These are phyloP conservation scores for Colletotrichum cordylinicola DNA, from an alignment of 2,329 filamentous ascomycete species.

Conservation along the genomic window DNA sequence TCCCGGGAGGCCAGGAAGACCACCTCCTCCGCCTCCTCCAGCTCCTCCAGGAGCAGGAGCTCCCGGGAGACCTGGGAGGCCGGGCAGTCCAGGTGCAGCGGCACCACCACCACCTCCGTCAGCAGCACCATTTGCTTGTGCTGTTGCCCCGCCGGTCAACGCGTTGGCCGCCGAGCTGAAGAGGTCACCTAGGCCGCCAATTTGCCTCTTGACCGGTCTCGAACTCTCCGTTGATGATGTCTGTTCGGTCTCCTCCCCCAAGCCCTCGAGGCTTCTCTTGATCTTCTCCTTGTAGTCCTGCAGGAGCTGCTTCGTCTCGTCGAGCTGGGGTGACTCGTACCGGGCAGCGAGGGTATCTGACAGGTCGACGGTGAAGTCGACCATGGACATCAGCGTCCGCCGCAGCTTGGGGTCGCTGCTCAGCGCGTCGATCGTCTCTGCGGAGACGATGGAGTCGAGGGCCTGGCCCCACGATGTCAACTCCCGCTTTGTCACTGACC, in stretches of 20 bases:
- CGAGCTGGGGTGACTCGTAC: slow-evolving; percentile 8
- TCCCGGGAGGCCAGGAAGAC: neutral
- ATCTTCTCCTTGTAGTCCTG: slow-evolving; percentile 10
- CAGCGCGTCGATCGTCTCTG: slow-evolving; percentile 11
- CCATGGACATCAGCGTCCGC: slow-evolving; percentile 17
- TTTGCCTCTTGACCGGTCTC: neutral
- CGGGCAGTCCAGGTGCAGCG: neutral
- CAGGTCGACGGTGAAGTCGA: slow-evolving; percentile 20
- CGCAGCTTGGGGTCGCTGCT: slow-evolving; percentile 15
- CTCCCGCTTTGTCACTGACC: neutral
- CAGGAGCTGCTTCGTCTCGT: slow-evolving; percentile 13
- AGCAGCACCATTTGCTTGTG: neutral
- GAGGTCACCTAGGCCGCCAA: neutral
- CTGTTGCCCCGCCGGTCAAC: neutral
- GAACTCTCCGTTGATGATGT: neutral
- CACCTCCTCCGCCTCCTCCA: neutral
- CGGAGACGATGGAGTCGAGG: slow-evolving; percentile 15
- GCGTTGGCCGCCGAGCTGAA: neutral
- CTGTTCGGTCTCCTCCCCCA: neutral
- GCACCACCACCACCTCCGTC: neutral
- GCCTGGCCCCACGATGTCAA: slow-evolving; percentile 17
- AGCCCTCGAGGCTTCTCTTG: neutral
- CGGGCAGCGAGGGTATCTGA: slow-evolving; percentile 4
- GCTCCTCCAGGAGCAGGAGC: neutral
- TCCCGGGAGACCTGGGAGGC: neutral